Evolutionary conservation across 2,329 filamentous ascomycete genomes (phyloP), one percentile per base, ranked within the genome.

Genomic region (Fusarium tanahbumbuense): DNA sequence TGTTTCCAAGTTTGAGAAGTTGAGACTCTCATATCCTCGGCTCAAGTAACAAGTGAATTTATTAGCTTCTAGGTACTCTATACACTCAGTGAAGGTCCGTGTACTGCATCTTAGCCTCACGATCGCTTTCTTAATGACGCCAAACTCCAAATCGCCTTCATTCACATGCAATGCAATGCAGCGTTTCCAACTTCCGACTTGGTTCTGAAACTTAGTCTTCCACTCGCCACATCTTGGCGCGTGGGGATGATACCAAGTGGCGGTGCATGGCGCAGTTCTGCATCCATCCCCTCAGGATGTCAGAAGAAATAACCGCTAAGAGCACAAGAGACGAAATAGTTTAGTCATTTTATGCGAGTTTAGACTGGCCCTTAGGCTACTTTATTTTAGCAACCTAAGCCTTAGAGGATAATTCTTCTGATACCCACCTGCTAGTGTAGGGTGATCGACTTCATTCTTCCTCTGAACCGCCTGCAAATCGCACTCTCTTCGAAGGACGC

Each of bases 401-500:
- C 11, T 28, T 28, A 12, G 28, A 28, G 28, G 28, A 28, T 6
- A 28, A 12, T 28, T 28, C 28, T 28, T 28, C 28, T 28, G 28
- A 5, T 2, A 28, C 11, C 28, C 28, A 28, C 11, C 28, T 28
- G 10, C 23, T 25, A 42, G 41, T 44, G 20, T 23, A 50, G n/a
- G 47, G 32, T 32, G 47, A 50, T 37, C 47, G 32, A 34, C 30
- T n/a, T 37, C 12, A 52, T 16, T 52, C 48, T 25, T 37, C 22
- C 30, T 40, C 48, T 27, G 32, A 70, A 60, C 56, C 68, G 46
- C 56, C 60, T 30, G 70, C 65, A 60, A 80, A 80, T 27, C 79
- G 78, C 37, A 81, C 76, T 62, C 77, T 76, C 54, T 78, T 76
- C 37, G 73, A 71, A 49, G 77, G 76, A 60, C 72, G 77, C 55